Conservation (phyloP, 441 rosid species). For the Theobroma grandiflorum region DNA sequence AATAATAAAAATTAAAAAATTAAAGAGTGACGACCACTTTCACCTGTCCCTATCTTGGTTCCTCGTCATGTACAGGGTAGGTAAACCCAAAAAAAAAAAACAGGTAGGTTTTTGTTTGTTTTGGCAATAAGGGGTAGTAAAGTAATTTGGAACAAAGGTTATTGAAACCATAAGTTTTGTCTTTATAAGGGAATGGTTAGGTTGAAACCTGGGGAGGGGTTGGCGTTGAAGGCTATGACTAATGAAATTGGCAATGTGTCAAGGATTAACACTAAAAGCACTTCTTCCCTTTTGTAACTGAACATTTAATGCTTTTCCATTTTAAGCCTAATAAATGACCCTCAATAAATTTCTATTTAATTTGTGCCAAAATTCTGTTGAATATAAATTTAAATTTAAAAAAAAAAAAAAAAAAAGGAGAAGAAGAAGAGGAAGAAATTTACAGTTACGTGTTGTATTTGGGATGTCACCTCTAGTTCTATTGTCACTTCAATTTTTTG, state of each 20-base stretch:
- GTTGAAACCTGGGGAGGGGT: background rate
- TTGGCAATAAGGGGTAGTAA: background rate
- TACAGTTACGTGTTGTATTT: slow-evolving; percentile 5
- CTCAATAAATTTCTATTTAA: slow-evolving; percentile 23
- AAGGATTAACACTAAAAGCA: slow-evolving; percentile 16
- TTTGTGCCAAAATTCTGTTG: slow-evolving; percentile 15
- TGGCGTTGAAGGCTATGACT: background rate
- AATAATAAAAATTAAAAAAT: too few species aligned
- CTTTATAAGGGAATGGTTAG: background rate
- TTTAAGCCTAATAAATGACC: slow-evolving; percentile 25
- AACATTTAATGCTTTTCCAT: slow-evolving; percentile 24
- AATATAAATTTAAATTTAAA: too few species aligned
- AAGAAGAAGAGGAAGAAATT: background rate
- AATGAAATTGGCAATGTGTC: slow-evolving; percentile 28
- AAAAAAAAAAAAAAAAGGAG: background rate
- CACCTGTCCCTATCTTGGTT: too few species aligned
- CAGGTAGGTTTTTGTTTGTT: background rate
- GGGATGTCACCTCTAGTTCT: too few species aligned
- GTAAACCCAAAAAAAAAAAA: background rate
- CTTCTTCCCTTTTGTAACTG: slow-evolving; percentile 28
- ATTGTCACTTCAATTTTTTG: background rate
- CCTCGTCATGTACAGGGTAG: too few species aligned
- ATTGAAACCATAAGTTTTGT: slow-evolving; percentile 26
- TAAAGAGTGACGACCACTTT: too few species aligned
- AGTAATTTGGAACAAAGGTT: background rate